Evolutionary conservation across 148 eudicot species (phyloP), one percentile per base, ranked within the genome.

Genomic region (Mesembryanthemum crystallinum): DNA sequence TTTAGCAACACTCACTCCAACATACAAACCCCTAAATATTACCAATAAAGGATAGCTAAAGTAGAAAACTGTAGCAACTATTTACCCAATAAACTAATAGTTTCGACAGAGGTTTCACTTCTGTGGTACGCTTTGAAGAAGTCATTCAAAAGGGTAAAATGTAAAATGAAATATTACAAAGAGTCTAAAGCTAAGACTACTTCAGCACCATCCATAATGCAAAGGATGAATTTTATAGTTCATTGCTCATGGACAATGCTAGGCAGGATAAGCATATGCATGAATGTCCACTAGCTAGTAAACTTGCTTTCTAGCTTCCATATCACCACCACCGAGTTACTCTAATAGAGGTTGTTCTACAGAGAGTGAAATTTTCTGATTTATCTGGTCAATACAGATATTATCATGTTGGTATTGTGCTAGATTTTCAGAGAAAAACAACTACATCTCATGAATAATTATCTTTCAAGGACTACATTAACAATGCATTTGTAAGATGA

Each of bases 1-100:
- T 47, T 64, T 54, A 23, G 57, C 73, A 75, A 68, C 17, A 37
- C 30, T 71, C 64, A 49, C 23, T 62, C 55, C 51, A 49, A 37
- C 28, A 52, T 68, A 66, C 59, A 29, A 11, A 47, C 23, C 51
- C 59, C 29, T 21, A 43, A n/a, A n/a, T 13, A 30, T 54, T 39
- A 68, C 23, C 37, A 69, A 30, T 30, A 60, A 45, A 51, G 42
- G 32, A 35, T 39, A 42, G 54, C 35, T 27, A 3, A 63, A 9
- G 49, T 21, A 43, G n/a, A 66, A 42, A 37, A 66, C 32, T 12
- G 8, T 45, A 67, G 55, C 71, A 25, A 33, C 32, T 45, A 45
- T 25, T 9, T 5, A 45, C 18, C 23, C 8, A 7, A 67, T 14
- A 45, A 33, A 12, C 11, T 23, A 24, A 67, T 57, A 45, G n/a